Evolutionary conservation across 352 stramenopile species (phyloP), one percentile per base, ranked within the genome.

Genomic region (Phytophthora vignae): DNA sequence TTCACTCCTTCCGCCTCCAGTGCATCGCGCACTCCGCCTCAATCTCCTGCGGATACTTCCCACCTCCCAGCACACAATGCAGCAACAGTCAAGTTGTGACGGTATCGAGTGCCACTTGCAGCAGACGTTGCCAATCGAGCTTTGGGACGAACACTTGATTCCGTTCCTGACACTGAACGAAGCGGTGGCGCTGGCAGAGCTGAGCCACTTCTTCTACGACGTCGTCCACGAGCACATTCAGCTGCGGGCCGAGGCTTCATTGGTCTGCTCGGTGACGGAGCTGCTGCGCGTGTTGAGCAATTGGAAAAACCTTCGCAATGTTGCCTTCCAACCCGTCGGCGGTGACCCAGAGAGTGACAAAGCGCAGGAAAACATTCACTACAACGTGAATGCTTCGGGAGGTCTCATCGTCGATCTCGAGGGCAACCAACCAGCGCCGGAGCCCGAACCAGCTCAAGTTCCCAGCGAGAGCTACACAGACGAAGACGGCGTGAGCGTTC

Each of bases 261-360:
- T 94, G 10, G 76, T 71, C 4, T 75, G 66, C 8, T 78, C 60
- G 8, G 67, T 88, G 21, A 57, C 56, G 9, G 75, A 87, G 17
- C 71, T 91, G 15, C 59, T 66, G 8, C 58, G 53, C 15, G 62
- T 93, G 14, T 64, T 81, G 10, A 49, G 52, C 12, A 69, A 83
- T 10, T 94, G 86, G 86, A 60, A 44, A 6, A 94, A 91, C 55
- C 81, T 94, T 7, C 60, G 64, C 17, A 81, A 83, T 55, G 74
- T 94, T 48, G 77, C 77, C 15, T 85, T 91, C 54, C 84, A 92
- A 71, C 87, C 87, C 1, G 65, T 92, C 17, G 58, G 65, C 4
- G 55, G 63, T 14, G 49, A 69, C 31, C 25, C 40, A 4, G 40
- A 69, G 25, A 60, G 67, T 11, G 36, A 19, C 27, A 69, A 55